These are phyloP conservation scores for Telopea speciosissima DNA, from an alignment of 177 flowering plant genomes.

Conservation along the genomic window DNA sequence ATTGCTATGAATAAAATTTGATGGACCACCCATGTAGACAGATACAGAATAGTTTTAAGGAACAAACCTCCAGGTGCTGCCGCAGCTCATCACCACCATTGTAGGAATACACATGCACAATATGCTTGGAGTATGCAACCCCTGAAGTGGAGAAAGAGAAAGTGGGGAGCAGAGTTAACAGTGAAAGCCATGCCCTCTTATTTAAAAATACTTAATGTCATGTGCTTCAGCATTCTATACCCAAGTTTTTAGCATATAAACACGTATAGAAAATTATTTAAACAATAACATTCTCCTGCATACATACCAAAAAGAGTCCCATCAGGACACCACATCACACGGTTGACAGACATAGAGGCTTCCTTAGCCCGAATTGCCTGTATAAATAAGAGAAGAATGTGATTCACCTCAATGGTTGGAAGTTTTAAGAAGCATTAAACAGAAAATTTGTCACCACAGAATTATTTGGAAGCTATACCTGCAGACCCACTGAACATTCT, in stretches of 20 bases:
- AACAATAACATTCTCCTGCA: background rate
- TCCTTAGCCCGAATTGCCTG: slow-evolving; percentile 19
- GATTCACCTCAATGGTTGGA: background rate
- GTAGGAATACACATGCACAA: slow-evolving; percentile 41
- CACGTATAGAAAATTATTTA: too few species aligned
- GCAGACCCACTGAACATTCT: slow-evolving; percentile 24
- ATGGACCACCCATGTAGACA: background rate
- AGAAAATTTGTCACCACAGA: background rate
- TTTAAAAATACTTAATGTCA: background rate
- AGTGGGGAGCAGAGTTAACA: background rate
- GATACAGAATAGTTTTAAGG: background rate
- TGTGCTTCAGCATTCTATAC: background rate
- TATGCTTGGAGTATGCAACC: slow-evolving; percentile 44
- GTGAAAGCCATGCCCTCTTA: background rate
- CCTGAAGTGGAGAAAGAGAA: slow-evolving; percentile 19
- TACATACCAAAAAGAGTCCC: slow-evolving; percentile 28
- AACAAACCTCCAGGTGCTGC: slow-evolving; percentile 30
- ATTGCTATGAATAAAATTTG: background rate
- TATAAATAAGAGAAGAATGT: background rate
- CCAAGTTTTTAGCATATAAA: background rate
- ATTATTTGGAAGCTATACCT: slow-evolving; percentile 10
- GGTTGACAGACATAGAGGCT: slow-evolving; percentile 16
- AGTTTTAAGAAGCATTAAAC: background rate
- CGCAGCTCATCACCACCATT: slow-evolving; percentile 23
- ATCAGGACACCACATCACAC: slow-evolving; percentile 30